Base-by-base conservation (phyloP, 176 grass and related monocot species). In the Melocanna baccifera region DNA sequence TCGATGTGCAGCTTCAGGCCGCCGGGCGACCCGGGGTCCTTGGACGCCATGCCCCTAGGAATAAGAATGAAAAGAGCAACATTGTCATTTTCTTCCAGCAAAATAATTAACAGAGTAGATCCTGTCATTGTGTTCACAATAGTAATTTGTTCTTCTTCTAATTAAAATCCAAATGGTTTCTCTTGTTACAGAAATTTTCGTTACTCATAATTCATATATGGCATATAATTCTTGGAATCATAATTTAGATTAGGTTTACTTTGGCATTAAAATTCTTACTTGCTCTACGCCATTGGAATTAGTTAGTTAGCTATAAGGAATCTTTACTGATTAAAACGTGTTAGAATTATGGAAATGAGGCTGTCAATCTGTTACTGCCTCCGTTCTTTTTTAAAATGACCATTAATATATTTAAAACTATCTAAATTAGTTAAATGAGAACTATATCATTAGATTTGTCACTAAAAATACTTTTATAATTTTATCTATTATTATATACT, bases 41-140 rank as follows among this genome's bases (percentile, higher is more conserved):
- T 75, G 16, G 81, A 77, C 14, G 96, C 96, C 61, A 99, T n/a
- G 8, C 96, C 92, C 34, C 95, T 97, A 29, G 58, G 32, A 2
- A 42, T 25, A 26, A 23, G 9, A 25, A 59, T 59, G 1, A 11
- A 9, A 26, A 26, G 22, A 59, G 5, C 4, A 43, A 43, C 0
- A 43, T 14, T 14, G 12, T 62, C 19, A 29, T 62, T 22, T 22
- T 48, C 13, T 48, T 48, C 46, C 46, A 14, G 13, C 12, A 13
- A 48, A 48, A 48, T 13, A 15, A 48, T 14, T 42, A 42, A 42
- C 30, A 37, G 63, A 36, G 30, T 67, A 20, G 32, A 67, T 67
- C 30, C 1, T 37, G 7, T 37, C 30, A 67, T 7, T 19, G 7
- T 37, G 15, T 37, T 18, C 30, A 66, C 63, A 32, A 36, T 19